phyloP scores from a whole-genome alignment of 2,329 filamentous ascomycete species.

The Beauveria pseudobassiana region DNA sequence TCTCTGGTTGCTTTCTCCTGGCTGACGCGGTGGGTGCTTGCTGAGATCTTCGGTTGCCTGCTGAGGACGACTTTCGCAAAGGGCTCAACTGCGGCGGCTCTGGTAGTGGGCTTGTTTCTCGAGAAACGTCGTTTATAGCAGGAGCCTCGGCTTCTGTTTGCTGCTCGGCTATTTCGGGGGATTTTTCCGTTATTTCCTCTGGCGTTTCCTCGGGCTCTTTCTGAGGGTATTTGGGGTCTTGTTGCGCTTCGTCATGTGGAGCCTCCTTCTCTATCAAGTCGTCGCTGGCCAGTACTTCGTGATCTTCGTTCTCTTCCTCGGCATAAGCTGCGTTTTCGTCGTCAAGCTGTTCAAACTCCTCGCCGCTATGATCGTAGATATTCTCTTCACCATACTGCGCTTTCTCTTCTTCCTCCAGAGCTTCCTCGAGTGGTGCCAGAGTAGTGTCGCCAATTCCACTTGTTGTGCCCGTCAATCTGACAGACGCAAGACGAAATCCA shows the following conservation, averaged over 20 bases:
- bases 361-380: slow-evolving; percentile 26
- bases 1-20: neutral
- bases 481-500: slow-evolving; percentile 57
- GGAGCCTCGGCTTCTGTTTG: slow-evolving; percentile 33
- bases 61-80: slow-evolving; percentile 42
- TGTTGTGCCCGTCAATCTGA: slow-evolving; percentile 46
- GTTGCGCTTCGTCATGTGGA: neutral
- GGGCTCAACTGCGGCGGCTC: slow-evolving; percentile 42
- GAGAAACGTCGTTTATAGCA: slow-evolving; percentile 25
- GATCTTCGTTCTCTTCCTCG: slow-evolving; percentile 23
- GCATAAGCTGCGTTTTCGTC: slow-evolving; percentile 37
- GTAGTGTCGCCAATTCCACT: slow-evolving; percentile 23
- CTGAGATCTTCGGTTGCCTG: slow-evolving; percentile 38
- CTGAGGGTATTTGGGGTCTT: slow-evolving; percentile 11
- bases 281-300: slow-evolving; percentile 25
- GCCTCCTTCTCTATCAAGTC: slow-evolving; percentile 18
- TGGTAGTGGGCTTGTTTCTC: slow-evolving; percentile 39
- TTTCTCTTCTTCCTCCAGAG: neutral
- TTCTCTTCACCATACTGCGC: slow-evolving; percentile 16
- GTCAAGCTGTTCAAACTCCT: slow-evolving; percentile 36
- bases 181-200: slow-evolving; percentile 32
- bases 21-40: neutral
- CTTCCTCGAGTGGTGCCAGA: slow-evolving; percentile 5
- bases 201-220: slow-evolving; percentile 14
- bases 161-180: slow-evolving; percentile 26